Percentiles rank a stretch among this genome's conserved stretches.
Conservation (phyloP, 2,329 filamentous ascomycete species). For the Ceratocystis papillata region DNA sequence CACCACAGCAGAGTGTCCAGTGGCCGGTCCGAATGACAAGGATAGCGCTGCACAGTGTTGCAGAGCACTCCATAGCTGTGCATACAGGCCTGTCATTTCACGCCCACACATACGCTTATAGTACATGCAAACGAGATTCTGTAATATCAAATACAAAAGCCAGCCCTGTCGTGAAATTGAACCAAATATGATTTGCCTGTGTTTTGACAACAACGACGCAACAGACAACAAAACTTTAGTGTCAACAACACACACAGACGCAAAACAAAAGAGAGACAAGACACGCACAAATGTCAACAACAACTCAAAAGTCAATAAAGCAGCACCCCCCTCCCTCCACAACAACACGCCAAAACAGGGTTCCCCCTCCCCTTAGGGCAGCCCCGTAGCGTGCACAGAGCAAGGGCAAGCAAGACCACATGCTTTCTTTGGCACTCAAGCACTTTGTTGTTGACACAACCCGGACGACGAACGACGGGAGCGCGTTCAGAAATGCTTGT, state of each 20-base stretch:
- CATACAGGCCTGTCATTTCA: conserved; percentile 16
- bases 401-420: conserved; percentile 1
- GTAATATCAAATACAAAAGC: conserved; percentile 1
- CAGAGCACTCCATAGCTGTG: no score
- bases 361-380: neutral
- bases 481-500: no score
- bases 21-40: conserved; percentile 11
- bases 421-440: conserved; percentile 4
- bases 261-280: neutral
- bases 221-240: neutral
- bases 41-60: conserved; percentile 14
- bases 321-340: neutral
- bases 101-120: conserved; percentile 4
- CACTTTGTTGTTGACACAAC: neutral
- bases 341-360: neutral
- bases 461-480: neutral
- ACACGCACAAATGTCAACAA: neutral
- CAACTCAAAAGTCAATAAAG: neutral
- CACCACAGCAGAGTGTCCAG: conserved; percentile 18
- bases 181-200: neutral
- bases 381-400: neutral
- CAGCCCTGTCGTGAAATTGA: neutral
- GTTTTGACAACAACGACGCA: conserved; percentile 2
- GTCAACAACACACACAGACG: conserved; percentile 2
- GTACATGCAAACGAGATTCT: conserved; percentile 16